Conservation (phyloP, 305 asterid genomes). For the Fraxinus sp. region DNA sequence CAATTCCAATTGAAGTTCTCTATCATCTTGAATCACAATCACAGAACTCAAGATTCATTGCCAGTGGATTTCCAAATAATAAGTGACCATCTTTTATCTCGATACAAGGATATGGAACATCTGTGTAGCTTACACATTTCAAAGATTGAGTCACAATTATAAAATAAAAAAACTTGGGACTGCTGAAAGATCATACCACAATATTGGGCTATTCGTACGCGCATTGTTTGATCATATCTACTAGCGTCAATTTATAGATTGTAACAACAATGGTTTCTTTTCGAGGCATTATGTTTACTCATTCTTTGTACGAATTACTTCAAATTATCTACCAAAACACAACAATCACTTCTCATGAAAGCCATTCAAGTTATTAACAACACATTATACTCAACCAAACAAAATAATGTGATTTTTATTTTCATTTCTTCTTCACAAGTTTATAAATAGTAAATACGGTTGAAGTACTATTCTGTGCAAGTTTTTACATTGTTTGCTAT, state of each 20-base stretch:
- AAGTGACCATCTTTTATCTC: background rate
- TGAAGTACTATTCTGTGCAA: background rate
- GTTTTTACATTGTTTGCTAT: background rate
- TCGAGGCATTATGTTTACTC: no score
- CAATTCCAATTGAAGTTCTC: background rate
- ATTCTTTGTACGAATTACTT: no score
- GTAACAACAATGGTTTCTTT: no score
- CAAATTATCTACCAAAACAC: no score
- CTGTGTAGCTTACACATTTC: background rate
- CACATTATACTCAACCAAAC: background rate
- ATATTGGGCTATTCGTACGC: no score
- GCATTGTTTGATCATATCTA: no score
- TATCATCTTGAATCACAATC: background rate
- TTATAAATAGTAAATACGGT: background rate
- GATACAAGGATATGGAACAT: background rate
- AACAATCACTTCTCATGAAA: no score
- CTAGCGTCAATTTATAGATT: no score
- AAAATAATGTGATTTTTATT: background rate
- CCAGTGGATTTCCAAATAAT: background rate
- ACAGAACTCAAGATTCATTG: background rate
- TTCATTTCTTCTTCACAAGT: background rate
- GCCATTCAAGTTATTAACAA: no score
- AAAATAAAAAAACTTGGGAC: background rate
- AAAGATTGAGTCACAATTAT: background rate
- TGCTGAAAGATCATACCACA: background rate